A percentile compares a stretch with the other conserved stretches of the same genome.
These are phyloP conservation scores for Eutrema yunnanense DNA, from an alignment of 345 rosid species.

Conservation along the genomic window DNA sequence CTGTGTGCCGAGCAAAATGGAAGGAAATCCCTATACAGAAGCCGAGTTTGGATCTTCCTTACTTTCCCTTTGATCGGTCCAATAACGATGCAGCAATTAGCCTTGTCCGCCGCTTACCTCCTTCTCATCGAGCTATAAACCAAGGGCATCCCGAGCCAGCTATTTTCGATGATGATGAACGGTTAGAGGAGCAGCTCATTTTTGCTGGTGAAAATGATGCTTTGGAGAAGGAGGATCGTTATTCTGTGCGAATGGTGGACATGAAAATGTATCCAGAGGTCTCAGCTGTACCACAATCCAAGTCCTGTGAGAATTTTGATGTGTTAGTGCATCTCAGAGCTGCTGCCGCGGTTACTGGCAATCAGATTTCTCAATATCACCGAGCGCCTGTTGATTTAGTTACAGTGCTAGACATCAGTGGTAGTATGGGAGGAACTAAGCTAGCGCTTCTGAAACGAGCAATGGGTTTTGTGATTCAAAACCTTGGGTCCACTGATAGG, in stretches of 20 bases:
- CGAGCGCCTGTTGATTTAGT: constrained; percentile 76
- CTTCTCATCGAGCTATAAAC: constrained; percentile 41
- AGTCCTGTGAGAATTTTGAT: constrained; percentile 47
- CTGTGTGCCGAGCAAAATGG: constrained; percentile 81
- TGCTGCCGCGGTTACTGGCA: constrained; percentile 22
- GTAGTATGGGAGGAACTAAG: constrained; percentile 95
- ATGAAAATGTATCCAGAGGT: constrained; percentile 61
- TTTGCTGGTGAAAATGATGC: constrained; percentile 26
- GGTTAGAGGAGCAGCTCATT: constrained; percentile 34
- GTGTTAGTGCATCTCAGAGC: constrained; percentile 62
- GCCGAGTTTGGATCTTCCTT: constrained; percentile 22
- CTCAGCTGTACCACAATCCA: constrained; percentile 43
- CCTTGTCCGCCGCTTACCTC: constrained; percentile 43
- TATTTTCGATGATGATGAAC: constrained; percentile 60
- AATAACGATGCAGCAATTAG: constrained; percentile 35
- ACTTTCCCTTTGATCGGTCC: not conserved
- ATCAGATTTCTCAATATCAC: constrained; percentile 36
- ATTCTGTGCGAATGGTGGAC: constrained; percentile 32
- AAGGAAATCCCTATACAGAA: constrained; percentile 71
- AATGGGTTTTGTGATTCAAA: constrained; percentile 90
- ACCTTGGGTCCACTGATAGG: constrained; percentile 68
- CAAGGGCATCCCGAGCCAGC: constrained; percentile 52
- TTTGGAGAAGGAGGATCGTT: not conserved
- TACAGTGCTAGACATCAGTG: constrained; percentile 79
- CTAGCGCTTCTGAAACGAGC: constrained; percentile 85